These are phyloP conservation scores for Metschnikowia amazonensis DNA, from an alignment of 805 yeast genomes.

Conservation along the genomic window DNA sequence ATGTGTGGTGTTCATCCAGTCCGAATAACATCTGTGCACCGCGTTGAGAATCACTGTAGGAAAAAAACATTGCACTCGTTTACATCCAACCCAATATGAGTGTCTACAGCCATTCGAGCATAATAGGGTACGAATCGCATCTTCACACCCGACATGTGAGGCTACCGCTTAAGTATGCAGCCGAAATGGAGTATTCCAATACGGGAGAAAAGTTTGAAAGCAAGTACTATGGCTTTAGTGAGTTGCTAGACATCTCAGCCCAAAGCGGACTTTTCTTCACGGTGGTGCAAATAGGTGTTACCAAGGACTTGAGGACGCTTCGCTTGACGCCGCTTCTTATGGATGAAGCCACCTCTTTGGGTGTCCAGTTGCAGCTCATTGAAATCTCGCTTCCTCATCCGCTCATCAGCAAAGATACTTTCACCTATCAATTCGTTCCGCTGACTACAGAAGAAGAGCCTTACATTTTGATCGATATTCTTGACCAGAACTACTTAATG, in stretches of 20 bases:
- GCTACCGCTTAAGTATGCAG: constrained; percentile 17
- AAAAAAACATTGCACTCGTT: constrained; percentile 3
- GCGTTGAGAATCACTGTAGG: constrained; percentile 2
- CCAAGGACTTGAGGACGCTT: constrained; percentile 30
- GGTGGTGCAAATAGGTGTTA: constrained; percentile 23
- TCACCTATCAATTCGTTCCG: constrained; percentile 13
- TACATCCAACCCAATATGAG: constrained; percentile 9
- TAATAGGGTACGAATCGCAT: constrained; percentile 18
- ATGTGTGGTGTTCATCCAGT: background rate
- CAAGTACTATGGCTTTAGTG: constrained; percentile 13
- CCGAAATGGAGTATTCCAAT: background rate
- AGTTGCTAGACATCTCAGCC: constrained; percentile 14
- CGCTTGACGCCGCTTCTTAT: constrained; percentile 37
- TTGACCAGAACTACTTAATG: constrained; percentile 50
- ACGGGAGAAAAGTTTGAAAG: constrained; percentile 12
- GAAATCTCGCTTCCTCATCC: constrained; percentile 23
- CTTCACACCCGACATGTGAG: constrained; percentile 14
- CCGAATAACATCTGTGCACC: constrained; percentile 7
- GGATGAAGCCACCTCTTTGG: constrained; percentile 30
- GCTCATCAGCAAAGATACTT: constrained; percentile 15
- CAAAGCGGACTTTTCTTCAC: constrained; percentile 16
- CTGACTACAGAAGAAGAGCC: constrained; percentile 21
- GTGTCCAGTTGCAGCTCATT: constrained; percentile 33
- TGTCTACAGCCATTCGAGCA: constrained; percentile 12
- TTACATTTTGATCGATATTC: constrained; percentile 47